These are phyloP conservation scores for Coemansia sp. DNA, from an alignment of 192 early-diverging fungal species.

Conservation along the genomic window DNA sequence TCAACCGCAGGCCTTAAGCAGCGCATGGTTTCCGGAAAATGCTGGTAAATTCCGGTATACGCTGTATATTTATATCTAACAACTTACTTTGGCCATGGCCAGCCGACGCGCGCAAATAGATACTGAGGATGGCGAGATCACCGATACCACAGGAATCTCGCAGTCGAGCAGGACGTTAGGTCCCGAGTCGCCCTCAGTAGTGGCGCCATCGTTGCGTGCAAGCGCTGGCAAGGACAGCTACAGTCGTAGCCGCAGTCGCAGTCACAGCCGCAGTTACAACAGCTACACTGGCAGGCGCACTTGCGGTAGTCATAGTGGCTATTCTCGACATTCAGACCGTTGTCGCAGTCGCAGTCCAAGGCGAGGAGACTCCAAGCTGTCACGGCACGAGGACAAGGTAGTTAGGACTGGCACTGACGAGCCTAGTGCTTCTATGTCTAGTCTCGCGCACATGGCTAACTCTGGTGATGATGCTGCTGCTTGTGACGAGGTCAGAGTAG, in stretches of 20 bases:
- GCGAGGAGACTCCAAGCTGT: neutral
- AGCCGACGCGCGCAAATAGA: conserved; percentile 2
- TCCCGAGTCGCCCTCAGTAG: neutral
- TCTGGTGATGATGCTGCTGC: neutral
- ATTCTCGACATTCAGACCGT: neutral
- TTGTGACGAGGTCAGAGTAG: neutral
- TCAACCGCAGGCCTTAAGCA: neutral
- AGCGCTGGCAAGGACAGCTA: neutral
- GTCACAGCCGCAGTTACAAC: conserved; percentile 6
- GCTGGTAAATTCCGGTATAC: neutral
- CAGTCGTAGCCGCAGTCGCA: conserved; percentile 10
- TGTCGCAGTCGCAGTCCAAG: conserved; percentile 1
- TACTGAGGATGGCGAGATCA: conserved; percentile 40
- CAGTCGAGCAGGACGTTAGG: neutral
- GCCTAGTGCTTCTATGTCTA: neutral
- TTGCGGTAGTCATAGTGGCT: neutral
- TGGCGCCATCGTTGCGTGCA: neutral
- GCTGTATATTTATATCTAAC: neutral
- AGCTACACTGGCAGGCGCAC: neutral
- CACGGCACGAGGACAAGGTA: conserved; percentile 1
- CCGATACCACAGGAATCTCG: neutral
- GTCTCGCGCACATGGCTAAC: neutral
- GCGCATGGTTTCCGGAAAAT: neutral
- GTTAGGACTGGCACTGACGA: neutral
- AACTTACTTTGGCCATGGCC: neutral